Conservation (phyloP, 2,329 filamentous ascomycete genomes). For the Lithohypha guttulata region DNA sequence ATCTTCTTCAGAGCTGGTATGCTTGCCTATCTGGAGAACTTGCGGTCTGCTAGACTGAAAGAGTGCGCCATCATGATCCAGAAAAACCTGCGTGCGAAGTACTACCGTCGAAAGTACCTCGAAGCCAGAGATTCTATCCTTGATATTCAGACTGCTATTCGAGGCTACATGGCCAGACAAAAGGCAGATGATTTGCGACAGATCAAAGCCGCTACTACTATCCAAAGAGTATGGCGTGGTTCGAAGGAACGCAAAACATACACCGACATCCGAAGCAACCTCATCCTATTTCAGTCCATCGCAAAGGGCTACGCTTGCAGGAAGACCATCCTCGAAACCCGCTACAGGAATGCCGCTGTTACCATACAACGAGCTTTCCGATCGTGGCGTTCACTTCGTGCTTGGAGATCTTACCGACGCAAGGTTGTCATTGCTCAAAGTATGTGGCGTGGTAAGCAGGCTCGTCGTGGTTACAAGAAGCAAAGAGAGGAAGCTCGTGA, state of each 20-base stretch:
- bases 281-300: constrained; percentile 78
- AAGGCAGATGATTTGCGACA: constrained; percentile 70
- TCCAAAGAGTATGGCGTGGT: constrained; percentile 90
- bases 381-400: constrained; percentile 62
- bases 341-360: constrained; percentile 79
- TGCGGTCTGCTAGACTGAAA: constrained; percentile 80
- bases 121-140: constrained; percentile 75
- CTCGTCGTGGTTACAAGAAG: constrained; percentile 76
- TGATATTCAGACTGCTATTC: constrained; percentile 63
- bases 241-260: constrained; percentile 79
- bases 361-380: constrained; percentile 89
- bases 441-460: constrained; percentile 76
- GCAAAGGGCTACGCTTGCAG: constrained; percentile 87
- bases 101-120: constrained; percentile 84
- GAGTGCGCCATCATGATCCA: constrained; percentile 96
- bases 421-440: constrained; percentile 87
- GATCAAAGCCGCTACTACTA: constrained; percentile 79
- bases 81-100: constrained; percentile 93
- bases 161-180: constrained; percentile 68
- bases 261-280: constrained; percentile 64
- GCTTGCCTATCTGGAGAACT: constrained; percentile 93
- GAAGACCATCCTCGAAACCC: constrained; percentile 86
- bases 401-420: constrained; percentile 79
- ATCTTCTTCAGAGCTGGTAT: constrained; percentile 99
- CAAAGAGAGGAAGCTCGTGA: constrained; percentile 92